A percentile compares a stretch with the other conserved stretches of the same genome.
These are phyloP conservation scores for Bipolaris victoriae DNA, from an alignment of 2,329 filamentous ascomycete genomes.

Conservation along the genomic window DNA sequence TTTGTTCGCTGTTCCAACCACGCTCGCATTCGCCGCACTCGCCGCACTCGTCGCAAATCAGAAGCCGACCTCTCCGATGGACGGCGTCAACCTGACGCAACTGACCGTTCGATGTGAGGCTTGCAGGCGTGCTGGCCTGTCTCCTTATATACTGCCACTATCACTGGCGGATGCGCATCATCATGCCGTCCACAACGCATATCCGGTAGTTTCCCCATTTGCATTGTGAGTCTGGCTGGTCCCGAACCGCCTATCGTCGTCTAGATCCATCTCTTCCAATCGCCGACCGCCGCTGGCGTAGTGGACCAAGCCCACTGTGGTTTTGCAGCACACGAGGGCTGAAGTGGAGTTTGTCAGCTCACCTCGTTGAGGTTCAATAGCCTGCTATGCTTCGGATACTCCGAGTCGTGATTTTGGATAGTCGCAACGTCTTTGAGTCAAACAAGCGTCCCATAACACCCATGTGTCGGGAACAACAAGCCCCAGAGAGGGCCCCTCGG, in stretches of 20 bases:
- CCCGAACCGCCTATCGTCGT: constrained; percentile 10
- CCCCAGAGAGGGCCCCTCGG: neutral
- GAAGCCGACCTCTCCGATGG: neutral
- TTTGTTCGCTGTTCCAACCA: neutral
- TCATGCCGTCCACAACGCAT: constrained; percentile 11
- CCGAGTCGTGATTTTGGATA: neutral
- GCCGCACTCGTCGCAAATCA: neutral
- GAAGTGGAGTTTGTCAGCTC: constrained; percentile 31
- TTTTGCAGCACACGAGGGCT: constrained; percentile 10
- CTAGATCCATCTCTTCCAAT: constrained; percentile 14
- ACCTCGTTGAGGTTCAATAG: constrained; percentile 4
- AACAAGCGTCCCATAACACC: neutral
- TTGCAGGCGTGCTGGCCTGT: neutral
- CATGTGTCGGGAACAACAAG: neutral
- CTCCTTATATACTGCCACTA: constrained; percentile 5
- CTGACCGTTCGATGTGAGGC: neutral
- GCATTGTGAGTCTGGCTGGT: neutral
- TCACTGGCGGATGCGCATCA: constrained; percentile 12
- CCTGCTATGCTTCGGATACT: constrained; percentile 2
- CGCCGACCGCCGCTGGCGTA: constrained; percentile 3
- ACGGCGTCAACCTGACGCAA: neutral
- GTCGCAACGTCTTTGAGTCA: neutral
- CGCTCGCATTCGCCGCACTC: neutral
- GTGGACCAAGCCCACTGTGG: constrained; percentile 6
- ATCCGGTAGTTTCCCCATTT: constrained; percentile 7